phyloP scores from a whole-genome alignment of 106 monocot species.

The Alisma plantagoaquatica region DNA sequence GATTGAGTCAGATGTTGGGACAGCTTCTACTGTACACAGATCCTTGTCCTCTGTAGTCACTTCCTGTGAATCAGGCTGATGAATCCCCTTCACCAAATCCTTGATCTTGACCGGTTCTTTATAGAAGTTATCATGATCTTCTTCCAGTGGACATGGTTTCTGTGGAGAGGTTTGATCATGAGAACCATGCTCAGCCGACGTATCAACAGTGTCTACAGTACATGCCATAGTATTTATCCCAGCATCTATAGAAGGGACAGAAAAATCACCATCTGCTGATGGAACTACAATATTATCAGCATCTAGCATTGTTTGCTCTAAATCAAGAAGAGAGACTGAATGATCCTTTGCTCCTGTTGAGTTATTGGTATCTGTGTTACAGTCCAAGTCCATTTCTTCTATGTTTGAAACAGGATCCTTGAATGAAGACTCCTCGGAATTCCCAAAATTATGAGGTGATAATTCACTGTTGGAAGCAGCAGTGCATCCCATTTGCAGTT shows the following conservation, averaged over 20 bases:
- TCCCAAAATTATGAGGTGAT: too few relatives aligned
- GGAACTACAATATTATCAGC: not conserved
- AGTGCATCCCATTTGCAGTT: too few relatives aligned
- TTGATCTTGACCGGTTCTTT: not conserved
- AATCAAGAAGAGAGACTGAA: not conserved
- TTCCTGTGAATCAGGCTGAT: not conserved
- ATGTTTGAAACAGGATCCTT: not conserved
- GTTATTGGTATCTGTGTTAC: too few relatives aligned
- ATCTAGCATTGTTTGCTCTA: not conserved
- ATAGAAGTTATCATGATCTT: constrained; percentile 1
- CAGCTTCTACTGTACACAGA: constrained; percentile 10
- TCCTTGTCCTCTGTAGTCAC: constrained; percentile 10
- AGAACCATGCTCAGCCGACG: not conserved
- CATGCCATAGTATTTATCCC: too few relatives aligned
- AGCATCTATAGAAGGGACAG: not conserved
- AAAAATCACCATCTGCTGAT: too few relatives aligned
- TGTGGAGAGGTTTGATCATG: not conserved
- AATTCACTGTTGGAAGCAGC: too few relatives aligned
- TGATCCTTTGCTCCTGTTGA: not conserved
- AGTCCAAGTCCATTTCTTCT: too few relatives aligned
- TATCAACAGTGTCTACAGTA: not conserved
- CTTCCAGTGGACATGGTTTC: not conserved
- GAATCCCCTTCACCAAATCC: not conserved
- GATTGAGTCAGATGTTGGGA: constrained; percentile 9
- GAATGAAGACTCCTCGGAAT: not conserved